Evolutionary conservation across 2,329 filamentous ascomycete species (phyloP), one percentile per base, ranked within the genome.

Genomic region (Fusarium musae): DNA sequence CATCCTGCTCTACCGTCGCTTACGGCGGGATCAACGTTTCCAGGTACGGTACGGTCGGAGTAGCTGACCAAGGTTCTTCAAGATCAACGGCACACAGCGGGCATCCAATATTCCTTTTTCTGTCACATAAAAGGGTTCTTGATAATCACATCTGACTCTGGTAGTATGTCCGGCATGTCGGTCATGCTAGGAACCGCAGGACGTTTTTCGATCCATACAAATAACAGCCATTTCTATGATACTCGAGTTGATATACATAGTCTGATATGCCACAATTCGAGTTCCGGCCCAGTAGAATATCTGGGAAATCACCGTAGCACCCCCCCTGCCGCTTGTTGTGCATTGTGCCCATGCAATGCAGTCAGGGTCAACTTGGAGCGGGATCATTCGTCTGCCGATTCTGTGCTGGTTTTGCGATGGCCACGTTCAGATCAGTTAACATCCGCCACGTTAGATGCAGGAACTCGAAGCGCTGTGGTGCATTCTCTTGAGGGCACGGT

Each of bases 401-500:
- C 43, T 57, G 46, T 61, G 61, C 65, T 58, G 56, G 44, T 61
- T 70, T 59, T 59, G 75, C 44, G 49, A 75, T 53, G 62, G 49
- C 50, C 43, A 65, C 32, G 42, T 63, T 72, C 57, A 76, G 49
- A 66, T 78, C 75, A 78, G 67, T 78, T 47, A 78, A 69, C 72
- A 69, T 63, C 65, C 72, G 76, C 76, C 76, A 78, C 76, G 76
- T 78, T 75, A 53, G 63, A 78, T 72, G 76, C 76, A 78, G 76
- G 75, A 78, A 78, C 76, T 77, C 54, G 61, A 72, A 56, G 71
- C 62, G 56, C 67, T 46, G 43, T 63, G 63, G 63, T 76, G 74
- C 66, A 69, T 28, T 65, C 39, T 61, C 57, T 70, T 63, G 64
- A 74, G 60, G 52, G 42, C 53, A 69, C 63, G 62, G 44, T 56